Evolutionary conservation across 2,329 filamentous ascomycete genomes (phyloP).

Genomic region (Xylariales sp.): DNA sequence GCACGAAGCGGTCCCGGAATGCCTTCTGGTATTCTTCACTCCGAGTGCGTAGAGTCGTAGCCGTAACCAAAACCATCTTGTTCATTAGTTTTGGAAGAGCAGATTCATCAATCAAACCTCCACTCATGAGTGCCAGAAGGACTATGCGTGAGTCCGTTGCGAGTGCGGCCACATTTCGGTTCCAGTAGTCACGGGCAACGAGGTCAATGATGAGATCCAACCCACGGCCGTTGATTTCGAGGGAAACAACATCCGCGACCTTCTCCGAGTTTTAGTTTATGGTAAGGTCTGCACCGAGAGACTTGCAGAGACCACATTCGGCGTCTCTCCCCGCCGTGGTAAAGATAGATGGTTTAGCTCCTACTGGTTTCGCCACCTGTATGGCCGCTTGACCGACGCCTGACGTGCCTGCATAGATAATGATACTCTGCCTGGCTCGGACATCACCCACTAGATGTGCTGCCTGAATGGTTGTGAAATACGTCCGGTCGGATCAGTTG

Average conservation of each 20-base stretch:
- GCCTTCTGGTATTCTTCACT: slow-evolving; percentile 3
- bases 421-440: slow-evolving; percentile 10
- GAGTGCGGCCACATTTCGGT: slow-evolving; percentile 1
- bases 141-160: slow-evolving; percentile 3
- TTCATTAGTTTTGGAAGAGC: slow-evolving; percentile 4
- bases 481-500: too few relatives aligned
- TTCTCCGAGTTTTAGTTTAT: slow-evolving; percentile 1
- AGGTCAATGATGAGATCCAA: slow-evolving; percentile 3
- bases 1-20: slow-evolving; percentile 1
- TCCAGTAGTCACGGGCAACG: slow-evolving; percentile 3
- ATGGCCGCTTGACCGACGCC: slow-evolving; percentile 5
- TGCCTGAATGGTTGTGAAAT: slow-evolving; percentile 4
- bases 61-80: slow-evolving; percentile 4
- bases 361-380: slow-evolving; percentile 1
- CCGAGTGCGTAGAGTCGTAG: not conserved
- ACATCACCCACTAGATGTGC: not conserved
- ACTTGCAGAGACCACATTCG: not conserved
- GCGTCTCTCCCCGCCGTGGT: slow-evolving; percentile 1
- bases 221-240: not conserved
- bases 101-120: slow-evolving; percentile 1
- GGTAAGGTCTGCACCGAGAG: not conserved
- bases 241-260: not conserved
- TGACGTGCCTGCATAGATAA: slow-evolving; percentile 1
- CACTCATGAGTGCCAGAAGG: slow-evolving; percentile 5
- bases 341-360: not conserved